Conservation (phyloP, 306 rosid genomes). For the Canavalia gladiata region DNA sequence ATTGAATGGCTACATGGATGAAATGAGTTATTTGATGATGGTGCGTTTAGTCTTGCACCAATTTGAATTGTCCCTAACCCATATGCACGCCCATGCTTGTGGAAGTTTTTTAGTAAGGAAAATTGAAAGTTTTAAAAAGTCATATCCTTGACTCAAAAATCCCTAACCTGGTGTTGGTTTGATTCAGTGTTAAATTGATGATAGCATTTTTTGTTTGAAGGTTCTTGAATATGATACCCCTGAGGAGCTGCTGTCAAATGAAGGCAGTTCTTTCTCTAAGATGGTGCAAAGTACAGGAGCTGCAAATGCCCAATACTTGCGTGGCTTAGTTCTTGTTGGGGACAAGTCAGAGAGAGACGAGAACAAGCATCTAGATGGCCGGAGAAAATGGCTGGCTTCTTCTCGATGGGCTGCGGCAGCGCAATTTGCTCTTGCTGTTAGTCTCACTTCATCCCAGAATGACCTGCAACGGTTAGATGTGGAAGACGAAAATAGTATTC, state of each 20-base stretch:
- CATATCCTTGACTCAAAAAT: background rate
- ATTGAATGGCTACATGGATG: conserved; percentile 20
- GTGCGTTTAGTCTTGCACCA: background rate
- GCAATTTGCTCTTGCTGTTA: conserved; percentile 73
- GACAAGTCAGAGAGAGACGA: conserved; percentile 52
- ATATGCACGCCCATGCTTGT: no score
- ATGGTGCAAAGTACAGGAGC: conserved; percentile 95
- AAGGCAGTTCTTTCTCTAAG: conserved; percentile 76
- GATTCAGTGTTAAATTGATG: conserved; percentile 26
- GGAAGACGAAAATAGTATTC: conserved; percentile 68
- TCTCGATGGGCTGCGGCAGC: conserved; percentile 85
- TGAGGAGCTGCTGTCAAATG: conserved; percentile 66
- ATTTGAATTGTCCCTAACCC: background rate
- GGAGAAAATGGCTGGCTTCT: conserved; percentile 67
- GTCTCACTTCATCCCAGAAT: conserved; percentile 72
- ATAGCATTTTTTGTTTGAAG: conserved; percentile 51
- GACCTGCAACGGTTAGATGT: conserved; percentile 80
- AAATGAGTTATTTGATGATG: conserved; percentile 23
- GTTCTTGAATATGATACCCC: conserved; percentile 83
- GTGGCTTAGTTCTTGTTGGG: conserved; percentile 65
- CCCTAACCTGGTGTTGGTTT: conserved; percentile 33
- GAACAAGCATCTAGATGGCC: conserved; percentile 51
- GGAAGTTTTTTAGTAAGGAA: background rate
- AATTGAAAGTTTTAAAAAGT: conserved; percentile 33
- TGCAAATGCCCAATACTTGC: conserved; percentile 84